These are phyloP conservation scores for Amanita pallidorosea DNA, from an alignment of 768 basidiomycete genomes.

Conservation along the genomic window DNA sequence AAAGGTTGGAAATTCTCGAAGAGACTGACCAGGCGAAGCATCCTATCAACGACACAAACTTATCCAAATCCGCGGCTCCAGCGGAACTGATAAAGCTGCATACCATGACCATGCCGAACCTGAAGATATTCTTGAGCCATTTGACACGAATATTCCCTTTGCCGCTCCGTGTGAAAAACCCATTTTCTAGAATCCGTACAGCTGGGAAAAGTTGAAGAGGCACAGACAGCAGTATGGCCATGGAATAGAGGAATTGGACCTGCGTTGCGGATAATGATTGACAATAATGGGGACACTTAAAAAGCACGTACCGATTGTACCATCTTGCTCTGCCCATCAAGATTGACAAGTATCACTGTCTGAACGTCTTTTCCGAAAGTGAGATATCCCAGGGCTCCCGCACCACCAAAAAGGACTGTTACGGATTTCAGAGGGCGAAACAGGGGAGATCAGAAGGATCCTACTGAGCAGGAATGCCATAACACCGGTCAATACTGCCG, in stretches of 20 bases:
- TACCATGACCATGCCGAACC: constrained; percentile 62
- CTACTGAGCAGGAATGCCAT: constrained; percentile 77
- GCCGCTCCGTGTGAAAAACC: constrained; percentile 79
- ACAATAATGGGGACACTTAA: constrained; percentile 7
- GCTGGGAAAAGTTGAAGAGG: constrained; percentile 98
- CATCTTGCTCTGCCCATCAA: constrained; percentile 72
- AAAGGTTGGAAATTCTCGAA: neutral
- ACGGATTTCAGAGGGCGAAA: constrained; percentile 3
- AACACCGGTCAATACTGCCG: constrained; percentile 75
- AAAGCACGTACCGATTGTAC: constrained; percentile 69
- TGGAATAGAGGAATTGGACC: constrained; percentile 83
- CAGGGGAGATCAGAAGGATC: constrained; percentile 11
- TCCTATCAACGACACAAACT: constrained; percentile 90
- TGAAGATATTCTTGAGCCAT: constrained; percentile 93
- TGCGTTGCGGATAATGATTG: constrained; percentile 12
- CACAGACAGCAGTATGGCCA: constrained; percentile 86
- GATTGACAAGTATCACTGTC: constrained; percentile 91
- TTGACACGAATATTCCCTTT: constrained; percentile 76
- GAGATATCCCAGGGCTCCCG: constrained; percentile 77
- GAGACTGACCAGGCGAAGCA: constrained; percentile 81
- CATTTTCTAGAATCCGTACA: constrained; percentile 94
- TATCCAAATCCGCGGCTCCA: constrained; percentile 86
- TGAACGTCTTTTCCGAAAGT: constrained; percentile 83
- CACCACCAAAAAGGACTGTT: constrained; percentile 76
- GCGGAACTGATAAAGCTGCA: constrained; percentile 77